Base-by-base conservation (phyloP, 108 stramenopile species). In the Cyclotella choctawhatcheeana region DNA sequence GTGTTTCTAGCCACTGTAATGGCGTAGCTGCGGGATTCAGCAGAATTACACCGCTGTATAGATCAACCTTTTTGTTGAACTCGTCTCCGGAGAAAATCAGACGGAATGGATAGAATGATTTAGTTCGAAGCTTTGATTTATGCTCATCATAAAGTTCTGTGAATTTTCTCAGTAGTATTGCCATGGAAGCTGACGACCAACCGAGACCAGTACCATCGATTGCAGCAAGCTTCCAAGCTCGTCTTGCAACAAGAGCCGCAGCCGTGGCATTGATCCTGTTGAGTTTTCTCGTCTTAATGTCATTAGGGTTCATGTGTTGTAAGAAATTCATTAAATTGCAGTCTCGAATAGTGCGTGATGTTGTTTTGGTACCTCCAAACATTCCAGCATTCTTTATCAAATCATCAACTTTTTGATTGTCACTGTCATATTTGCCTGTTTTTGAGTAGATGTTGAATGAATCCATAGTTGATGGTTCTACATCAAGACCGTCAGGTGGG, bases 91-190 rank as follows among this genome's bases (percentile, higher is more conserved):
- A 61, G 37, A 90, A 79, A 3, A 89, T 75, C 29, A 94, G 73
- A 13, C 85, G 85, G 5, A 94, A 66, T 18, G 93, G 93, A 82
- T 94, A 94, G 73, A 92, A 94, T 27, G 90, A 90, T 27, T 70
- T 47, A 8, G 89, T 87, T 40, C 58, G 63, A 14, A 91, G 78
- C 37, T 69, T 73, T 2, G 79, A 24, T 0, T 71, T 14, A 53
- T 90, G 84, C 60, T 92, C 89, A 37, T 90, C 85, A 68, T 90
- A 77, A 10, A 94, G 59, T 48, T 69, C 71, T 10, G 86, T 77
- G 56, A 94, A 58, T 3, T 81, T 51, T 1, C 52, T 48, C 10
- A 94, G 73, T 10, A 84, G 68, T 7, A 76, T 75, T 13, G 86
- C 78, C 61, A 92, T 73, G 1, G 85, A 82, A 21, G 82, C 75